These are phyloP conservation scores for Aspergillus udagawae DNA, from an alignment of 2,329 filamentous ascomycete species.

Conservation along the genomic window DNA sequence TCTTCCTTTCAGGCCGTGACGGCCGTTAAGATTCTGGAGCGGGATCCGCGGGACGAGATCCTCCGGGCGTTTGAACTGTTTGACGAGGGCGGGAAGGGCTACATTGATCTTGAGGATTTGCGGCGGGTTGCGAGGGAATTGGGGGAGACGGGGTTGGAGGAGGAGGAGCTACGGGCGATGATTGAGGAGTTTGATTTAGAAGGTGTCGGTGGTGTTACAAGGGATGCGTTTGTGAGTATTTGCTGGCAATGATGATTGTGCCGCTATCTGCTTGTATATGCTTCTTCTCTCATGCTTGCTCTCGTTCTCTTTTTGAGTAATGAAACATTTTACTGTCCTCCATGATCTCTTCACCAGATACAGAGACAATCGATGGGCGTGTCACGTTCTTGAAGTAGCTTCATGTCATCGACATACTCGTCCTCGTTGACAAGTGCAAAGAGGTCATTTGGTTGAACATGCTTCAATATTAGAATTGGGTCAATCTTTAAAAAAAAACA, in stretches of 20 bases:
- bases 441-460: too few relatives aligned
- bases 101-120: slow-evolving; percentile 85
- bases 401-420: too few relatives aligned
- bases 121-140: slow-evolving; percentile 83
- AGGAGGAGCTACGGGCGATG: slow-evolving; percentile 91
- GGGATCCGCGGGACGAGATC: slow-evolving; percentile 89
- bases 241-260: slow-evolving; percentile 49
- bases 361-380: background rate
- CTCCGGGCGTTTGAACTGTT: slow-evolving; percentile 88
- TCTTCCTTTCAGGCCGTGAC: slow-evolving; percentile 71
- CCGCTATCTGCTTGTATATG: too few relatives aligned
- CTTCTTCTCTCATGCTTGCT: too few relatives aligned
- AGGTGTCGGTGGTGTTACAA: slow-evolving; percentile 72
- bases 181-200: slow-evolving; percentile 97
- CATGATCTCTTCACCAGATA: background rate
- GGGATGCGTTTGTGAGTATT: slow-evolving; percentile 64
- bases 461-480: too few relatives aligned
- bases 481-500: too few relatives aligned
- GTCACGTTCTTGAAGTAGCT: background rate
- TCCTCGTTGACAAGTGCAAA: too few relatives aligned
- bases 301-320: background rate
- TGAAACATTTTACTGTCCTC: background rate
- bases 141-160: slow-evolving; percentile 79
- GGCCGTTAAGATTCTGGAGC: slow-evolving; percentile 71
- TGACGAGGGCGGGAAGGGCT: slow-evolving; percentile 85